phyloP scores from a whole-genome alignment of 2,329 filamentous ascomycete species.

The Cladophialophora carrionii region DNA sequence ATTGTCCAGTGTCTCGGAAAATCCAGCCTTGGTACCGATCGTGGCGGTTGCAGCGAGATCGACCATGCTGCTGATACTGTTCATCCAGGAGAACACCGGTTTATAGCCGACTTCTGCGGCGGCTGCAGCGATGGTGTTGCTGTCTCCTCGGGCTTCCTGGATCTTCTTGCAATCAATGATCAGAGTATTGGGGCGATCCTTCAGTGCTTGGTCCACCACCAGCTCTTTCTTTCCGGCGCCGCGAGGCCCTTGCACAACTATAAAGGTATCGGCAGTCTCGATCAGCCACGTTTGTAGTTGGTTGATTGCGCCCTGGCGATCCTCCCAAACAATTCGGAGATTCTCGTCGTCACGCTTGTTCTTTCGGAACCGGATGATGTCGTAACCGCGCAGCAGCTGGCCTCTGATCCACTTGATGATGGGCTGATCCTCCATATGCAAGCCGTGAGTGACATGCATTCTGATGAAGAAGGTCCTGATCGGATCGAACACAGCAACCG shows the following conservation, averaged over 20 bases:
- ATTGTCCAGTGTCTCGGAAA: slow-evolving; percentile 87
- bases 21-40: slow-evolving; percentile 90
- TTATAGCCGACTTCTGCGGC: slow-evolving; percentile 85
- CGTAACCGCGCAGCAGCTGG: slow-evolving; percentile 56
- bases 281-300: slow-evolving; percentile 83
- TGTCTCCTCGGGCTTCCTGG: slow-evolving; percentile 86
- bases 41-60: slow-evolving; percentile 92
- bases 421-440: slow-evolving; percentile 60
- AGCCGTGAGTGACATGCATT: slow-evolving; percentile 76
- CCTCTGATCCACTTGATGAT: slow-evolving; percentile 80
- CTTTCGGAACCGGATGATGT: slow-evolving; percentile 48
- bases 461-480: slow-evolving; percentile 93
- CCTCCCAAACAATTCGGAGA: slow-evolving; percentile 82
- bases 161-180: slow-evolving; percentile 92
- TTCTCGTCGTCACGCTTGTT: slow-evolving; percentile 66
- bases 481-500: slow-evolving; percentile 89
- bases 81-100: slow-evolving; percentile 95
- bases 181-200: slow-evolving; percentile 71
- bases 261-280: slow-evolving; percentile 87
- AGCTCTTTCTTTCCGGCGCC: slow-evolving; percentile 90
- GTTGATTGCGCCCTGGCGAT: slow-evolving; percentile 78
- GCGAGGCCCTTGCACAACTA: slow-evolving; percentile 87
- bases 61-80: slow-evolving; percentile 87
- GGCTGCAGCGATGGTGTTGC: slow-evolving; percentile 78
- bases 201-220: slow-evolving; percentile 80